Conservation (phyloP, 208 protist genomes). For the Trypanosoma lewisi region DNA sequence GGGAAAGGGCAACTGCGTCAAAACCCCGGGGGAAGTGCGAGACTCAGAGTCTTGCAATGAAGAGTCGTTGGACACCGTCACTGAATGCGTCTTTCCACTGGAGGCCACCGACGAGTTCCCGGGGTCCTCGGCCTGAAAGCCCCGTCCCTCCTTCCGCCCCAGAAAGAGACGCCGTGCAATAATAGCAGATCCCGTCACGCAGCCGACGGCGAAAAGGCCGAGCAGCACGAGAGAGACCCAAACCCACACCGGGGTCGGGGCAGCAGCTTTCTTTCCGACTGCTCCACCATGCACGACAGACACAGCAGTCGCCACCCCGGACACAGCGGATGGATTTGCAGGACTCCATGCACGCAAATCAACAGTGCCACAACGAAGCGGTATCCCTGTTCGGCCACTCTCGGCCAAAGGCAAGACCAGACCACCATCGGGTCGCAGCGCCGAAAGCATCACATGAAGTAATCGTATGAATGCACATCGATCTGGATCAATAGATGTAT, state of each 20-base stretch:
- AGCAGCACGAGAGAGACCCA: not conserved
- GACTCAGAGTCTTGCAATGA: not conserved
- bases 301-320: not conserved
- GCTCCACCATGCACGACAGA: not conserved
- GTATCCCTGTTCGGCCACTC: not conserved
- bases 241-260: conserved; percentile 1
- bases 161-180: not conserved
- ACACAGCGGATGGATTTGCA: not conserved
- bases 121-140: not conserved
- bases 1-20: not conserved
- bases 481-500: not conserved
- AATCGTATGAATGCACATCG: conserved; percentile 5
- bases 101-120: not conserved
- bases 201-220: not conserved
- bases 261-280: not conserved
- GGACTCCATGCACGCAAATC: conserved; percentile 12
- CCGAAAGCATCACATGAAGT: conserved; percentile 6
- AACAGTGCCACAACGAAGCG: conserved; percentile 10
- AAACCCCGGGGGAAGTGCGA: not conserved
- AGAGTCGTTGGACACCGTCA: not conserved
- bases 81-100: not conserved
- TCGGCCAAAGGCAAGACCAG: not conserved
- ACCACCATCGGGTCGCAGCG: not conserved
- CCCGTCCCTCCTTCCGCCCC: not conserved
- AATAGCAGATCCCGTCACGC: not conserved